phyloP scores from a whole-genome alignment of 2,329 filamentous ascomycete genomes.

The Leptographium radiaticola region DNA sequence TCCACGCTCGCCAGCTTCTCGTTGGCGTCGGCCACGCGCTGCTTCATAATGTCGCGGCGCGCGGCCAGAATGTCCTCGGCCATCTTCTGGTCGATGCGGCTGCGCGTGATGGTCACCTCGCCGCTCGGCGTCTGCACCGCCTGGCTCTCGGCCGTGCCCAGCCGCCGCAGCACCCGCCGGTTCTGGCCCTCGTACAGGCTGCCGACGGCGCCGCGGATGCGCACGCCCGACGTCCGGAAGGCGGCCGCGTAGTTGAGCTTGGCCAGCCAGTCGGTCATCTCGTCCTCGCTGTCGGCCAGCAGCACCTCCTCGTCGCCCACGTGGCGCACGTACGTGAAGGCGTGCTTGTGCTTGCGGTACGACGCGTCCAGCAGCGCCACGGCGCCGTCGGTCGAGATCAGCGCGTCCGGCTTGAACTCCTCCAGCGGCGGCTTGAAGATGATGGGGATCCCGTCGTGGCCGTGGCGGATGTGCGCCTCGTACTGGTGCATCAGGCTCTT shows the following conservation, averaged over 20 bases:
- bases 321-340: constrained; percentile 81
- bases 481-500: constrained; percentile 84
- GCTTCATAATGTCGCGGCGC: constrained; percentile 66
- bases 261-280: constrained; percentile 93
- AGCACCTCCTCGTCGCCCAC: constrained; percentile 82
- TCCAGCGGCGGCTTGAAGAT: constrained; percentile 83
- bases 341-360: constrained; percentile 93
- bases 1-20: constrained; percentile 61
- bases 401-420: constrained; percentile 83
- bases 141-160: constrained; percentile 46
- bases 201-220: constrained; percentile 77
- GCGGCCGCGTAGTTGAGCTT: constrained; percentile 95
- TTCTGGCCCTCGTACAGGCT: constrained; percentile 75
- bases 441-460: constrained; percentile 61
- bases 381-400: constrained; percentile 87
- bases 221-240: constrained; percentile 81
- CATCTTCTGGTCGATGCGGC: constrained; percentile 67
- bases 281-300: constrained; percentile 75
- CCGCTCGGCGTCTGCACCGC: constrained; percentile 58
- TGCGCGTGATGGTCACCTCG: constrained; percentile 59
- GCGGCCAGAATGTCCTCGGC: constrained; percentile 76
- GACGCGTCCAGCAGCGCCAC: constrained; percentile 75
- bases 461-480: constrained; percentile 67
- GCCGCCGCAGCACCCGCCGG: constrained; percentile 55
- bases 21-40: constrained; percentile 73